phyloP scores from a whole-genome alignment of 805 yeast genomes.

The Sugiyamaella smithiae region DNA sequence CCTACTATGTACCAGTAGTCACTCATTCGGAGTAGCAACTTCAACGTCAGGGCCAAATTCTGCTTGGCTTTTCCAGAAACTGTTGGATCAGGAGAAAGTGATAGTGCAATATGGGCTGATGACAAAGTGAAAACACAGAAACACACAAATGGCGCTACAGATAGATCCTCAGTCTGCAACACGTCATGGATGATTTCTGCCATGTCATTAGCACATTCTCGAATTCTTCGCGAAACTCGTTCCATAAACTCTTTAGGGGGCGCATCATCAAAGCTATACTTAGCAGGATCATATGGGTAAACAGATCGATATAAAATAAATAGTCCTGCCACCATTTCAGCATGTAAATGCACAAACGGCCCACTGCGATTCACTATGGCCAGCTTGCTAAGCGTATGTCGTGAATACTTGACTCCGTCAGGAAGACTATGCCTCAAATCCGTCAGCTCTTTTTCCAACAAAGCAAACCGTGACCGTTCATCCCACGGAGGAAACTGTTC shows the following conservation, averaged over 20 bases:
- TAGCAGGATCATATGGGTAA: constrained; percentile 28
- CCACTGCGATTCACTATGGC: constrained; percentile 29
- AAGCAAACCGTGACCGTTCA: constrained; percentile 26
- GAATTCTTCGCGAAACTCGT: constrained; percentile 29
- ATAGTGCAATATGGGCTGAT: constrained; percentile 34
- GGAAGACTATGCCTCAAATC: constrained; percentile 24
- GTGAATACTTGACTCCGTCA: constrained; percentile 25
- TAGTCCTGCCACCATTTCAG: constrained; percentile 29
- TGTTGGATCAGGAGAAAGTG: constrained; percentile 31
- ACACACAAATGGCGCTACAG: constrained; percentile 36
- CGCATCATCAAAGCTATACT: neutral
- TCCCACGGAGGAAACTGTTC: constrained; percentile 34
- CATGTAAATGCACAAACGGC: constrained; percentile 34
- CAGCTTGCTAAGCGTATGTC: constrained; percentile 25
- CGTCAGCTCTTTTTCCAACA: constrained; percentile 23
- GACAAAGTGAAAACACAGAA: constrained; percentile 36
- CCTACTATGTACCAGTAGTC: constrained; percentile 37
- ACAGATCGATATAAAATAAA: constrained; percentile 34
- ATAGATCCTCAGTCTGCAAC: constrained; percentile 30
- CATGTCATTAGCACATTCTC: constrained; percentile 34
- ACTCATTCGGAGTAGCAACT: constrained; percentile 30
- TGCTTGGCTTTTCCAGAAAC: constrained; percentile 32
- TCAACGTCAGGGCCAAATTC: constrained; percentile 33
- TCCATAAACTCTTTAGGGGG: constrained; percentile 34
- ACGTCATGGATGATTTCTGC: constrained; percentile 32